Percentiles rank a stretch among this genome's conserved stretches.
These are phyloP conservation scores for Croton setiger DNA, from an alignment of 441 rosid species.

Conservation along the genomic window DNA sequence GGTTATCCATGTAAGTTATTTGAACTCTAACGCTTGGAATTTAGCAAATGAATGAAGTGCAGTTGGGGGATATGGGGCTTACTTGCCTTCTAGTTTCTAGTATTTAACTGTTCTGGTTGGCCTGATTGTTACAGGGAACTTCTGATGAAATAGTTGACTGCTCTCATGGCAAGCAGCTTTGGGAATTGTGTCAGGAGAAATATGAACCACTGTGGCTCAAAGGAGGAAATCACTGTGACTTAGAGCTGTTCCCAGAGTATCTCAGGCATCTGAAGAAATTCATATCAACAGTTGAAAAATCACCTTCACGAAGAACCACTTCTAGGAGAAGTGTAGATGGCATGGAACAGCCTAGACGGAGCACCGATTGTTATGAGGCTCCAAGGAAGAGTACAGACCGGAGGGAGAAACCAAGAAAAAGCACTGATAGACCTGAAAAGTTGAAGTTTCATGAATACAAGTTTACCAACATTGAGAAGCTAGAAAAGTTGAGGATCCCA, in stretches of 20 bases:
- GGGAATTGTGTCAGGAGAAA: conserved; percentile 91
- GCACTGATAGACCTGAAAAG: conserved; percentile 68
- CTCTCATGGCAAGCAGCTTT: conserved; percentile 92
- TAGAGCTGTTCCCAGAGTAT: conserved; percentile 82
- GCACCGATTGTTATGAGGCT: conserved; percentile 50
- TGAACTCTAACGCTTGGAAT: conserved; percentile 4
- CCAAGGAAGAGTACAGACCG: conserved; percentile 77
- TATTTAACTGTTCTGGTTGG: background rate
- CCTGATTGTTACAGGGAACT: conserved; percentile 66
- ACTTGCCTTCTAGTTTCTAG: background rate
- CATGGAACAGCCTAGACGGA: conserved; percentile 50
- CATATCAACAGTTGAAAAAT: conserved; percentile 69
- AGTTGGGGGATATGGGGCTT: background rate
- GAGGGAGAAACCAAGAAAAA: conserved; percentile 77
- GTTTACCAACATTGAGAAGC: conserved; percentile 60
- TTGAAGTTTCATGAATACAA: conserved; percentile 66
- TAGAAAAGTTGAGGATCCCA: conserved; percentile 53
- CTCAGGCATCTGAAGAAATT: conserved; percentile 97
- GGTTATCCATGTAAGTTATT: conserved; percentile 80
- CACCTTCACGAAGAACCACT: conserved; percentile 62
- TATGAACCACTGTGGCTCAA: conserved; percentile 94
- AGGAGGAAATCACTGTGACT: conserved; percentile 92
- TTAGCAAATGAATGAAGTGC: conserved; percentile 11
- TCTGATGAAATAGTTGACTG: conserved; percentile 93
- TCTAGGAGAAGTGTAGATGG: conserved; percentile 63